Conservation (phyloP, 2,329 filamentous ascomycete species). For the Aureobasidium musti region DNA sequence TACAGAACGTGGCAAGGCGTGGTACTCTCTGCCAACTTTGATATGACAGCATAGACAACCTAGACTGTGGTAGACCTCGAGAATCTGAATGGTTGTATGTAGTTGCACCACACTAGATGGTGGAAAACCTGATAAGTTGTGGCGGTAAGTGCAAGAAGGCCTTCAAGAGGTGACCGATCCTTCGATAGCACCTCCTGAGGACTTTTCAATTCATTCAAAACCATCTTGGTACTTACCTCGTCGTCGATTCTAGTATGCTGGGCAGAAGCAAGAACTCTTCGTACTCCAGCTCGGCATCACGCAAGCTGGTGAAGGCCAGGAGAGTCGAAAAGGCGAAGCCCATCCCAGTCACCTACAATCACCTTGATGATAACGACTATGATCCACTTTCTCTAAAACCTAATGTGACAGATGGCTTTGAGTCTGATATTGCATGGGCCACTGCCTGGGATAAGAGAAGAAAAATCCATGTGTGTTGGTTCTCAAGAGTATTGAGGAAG, state of each 20-base stretch:
- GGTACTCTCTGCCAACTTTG: background rate
- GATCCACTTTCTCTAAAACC: background rate
- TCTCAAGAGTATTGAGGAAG: slow-evolving; percentile 7
- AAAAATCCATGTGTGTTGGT: slow-evolving; percentile 10
- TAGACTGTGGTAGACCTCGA: background rate
- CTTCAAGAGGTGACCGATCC: background rate
- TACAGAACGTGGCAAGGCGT: background rate
- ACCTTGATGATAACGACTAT: background rate
- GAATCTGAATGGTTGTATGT: too few species aligned
- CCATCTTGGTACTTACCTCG: background rate
- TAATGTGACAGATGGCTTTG: background rate
- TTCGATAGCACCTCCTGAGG: background rate
- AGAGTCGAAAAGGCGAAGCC: background rate
- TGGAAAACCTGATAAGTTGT: background rate
- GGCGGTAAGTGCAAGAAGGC: background rate
- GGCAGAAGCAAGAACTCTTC: background rate
- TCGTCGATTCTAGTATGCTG: background rate
- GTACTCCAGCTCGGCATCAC: background rate
- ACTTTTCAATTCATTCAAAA: background rate
- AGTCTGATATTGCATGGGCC: slow-evolving; percentile 3
- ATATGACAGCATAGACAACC: background rate
- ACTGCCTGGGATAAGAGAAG: slow-evolving; percentile 10
- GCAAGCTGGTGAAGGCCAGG: slow-evolving; percentile 2
- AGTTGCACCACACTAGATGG: background rate
- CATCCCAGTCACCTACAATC: background rate